phyloP scores from a whole-genome alignment of 2,329 filamentous ascomycete species.

The Biscogniauxia sp. region DNA sequence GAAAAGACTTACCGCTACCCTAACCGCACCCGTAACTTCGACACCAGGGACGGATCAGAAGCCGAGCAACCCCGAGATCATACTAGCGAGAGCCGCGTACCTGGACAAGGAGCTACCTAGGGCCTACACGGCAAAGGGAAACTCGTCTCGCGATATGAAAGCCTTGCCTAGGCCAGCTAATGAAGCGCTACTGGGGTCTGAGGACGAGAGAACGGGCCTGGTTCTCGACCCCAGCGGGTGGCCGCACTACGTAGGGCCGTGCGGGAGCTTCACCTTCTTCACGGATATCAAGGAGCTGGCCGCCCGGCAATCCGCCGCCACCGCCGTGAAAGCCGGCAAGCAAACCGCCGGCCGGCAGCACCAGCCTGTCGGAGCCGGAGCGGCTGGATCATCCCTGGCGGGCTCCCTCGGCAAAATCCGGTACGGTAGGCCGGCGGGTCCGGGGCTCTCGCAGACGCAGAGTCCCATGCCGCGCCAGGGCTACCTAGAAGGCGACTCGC shows the following conservation, averaged over 20 bases:
- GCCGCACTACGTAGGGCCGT: slow-evolving; percentile 25
- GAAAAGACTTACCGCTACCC: background rate
- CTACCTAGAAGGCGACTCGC: slow-evolving; percentile 20
- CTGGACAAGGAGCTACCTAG: slow-evolving; percentile 16
- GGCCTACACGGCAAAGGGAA: slow-evolving; percentile 12
- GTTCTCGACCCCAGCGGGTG: slow-evolving; percentile 21
- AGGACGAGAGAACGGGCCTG: slow-evolving; percentile 12
- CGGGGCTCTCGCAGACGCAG: background rate
- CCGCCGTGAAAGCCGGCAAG: background rate
- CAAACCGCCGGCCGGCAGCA: background rate
- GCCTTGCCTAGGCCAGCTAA: background rate
- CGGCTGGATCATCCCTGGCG: slow-evolving; percentile 4
- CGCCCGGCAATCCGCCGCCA: slow-evolving; percentile 3
- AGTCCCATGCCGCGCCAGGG: background rate
- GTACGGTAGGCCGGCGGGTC: slow-evolving; percentile 7
- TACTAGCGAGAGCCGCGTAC: slow-evolving; percentile 7
- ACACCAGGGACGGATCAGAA: background rate
- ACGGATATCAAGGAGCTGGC: slow-evolving; percentile 21
- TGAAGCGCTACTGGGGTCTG: slow-evolving; percentile 1
- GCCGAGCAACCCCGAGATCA: slow-evolving; percentile 2
- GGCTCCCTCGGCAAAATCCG: slow-evolving; percentile 16
- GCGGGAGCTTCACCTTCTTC: slow-evolving; percentile 22
- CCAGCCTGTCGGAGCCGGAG: background rate
- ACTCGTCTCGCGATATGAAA: background rate
- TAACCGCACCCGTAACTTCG: background rate